A percentile compares a stretch with the other conserved stretches of the same genome.
These are phyloP conservation scores for Suillus ampliporus DNA, from an alignment of 768 basidiomycete species.

Conservation along the genomic window DNA sequence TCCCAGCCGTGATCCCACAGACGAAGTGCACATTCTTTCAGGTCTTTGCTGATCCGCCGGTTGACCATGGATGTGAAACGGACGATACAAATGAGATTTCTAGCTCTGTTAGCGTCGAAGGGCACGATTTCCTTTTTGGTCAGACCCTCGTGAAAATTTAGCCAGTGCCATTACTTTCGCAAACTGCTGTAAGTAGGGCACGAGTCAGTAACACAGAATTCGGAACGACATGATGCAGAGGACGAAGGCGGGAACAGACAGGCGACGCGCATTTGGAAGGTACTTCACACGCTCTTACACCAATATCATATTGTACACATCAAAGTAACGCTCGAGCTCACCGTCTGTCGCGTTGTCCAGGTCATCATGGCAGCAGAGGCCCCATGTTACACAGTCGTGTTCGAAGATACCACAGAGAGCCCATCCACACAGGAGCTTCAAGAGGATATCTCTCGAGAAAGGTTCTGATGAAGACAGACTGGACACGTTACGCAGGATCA, in stretches of 20 bases:
- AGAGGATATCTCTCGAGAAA: slow-evolving; percentile 86
- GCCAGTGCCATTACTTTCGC: no score
- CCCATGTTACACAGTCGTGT: slow-evolving; percentile 80
- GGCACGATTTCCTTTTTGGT: no score
- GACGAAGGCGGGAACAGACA: slow-evolving; percentile 29
- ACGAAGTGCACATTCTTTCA: no score
- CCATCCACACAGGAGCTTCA: slow-evolving; percentile 85
- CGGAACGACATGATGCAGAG: slow-evolving; percentile 1
- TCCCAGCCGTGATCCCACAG: no score
- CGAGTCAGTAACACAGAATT: slow-evolving; percentile 7
- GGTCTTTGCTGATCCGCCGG: no score
- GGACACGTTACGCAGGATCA: slow-evolving; percentile 94
- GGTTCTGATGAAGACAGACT: slow-evolving; percentile 96
- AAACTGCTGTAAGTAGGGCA: background rate
- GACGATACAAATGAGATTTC: no score
- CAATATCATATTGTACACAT: background rate
- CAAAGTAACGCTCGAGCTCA: background rate
- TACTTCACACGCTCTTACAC: slow-evolving; percentile 26
- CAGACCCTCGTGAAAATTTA: no score
- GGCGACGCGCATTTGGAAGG: slow-evolving; percentile 14
- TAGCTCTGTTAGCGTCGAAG: no score
- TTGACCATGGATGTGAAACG: no score
- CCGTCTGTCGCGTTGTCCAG: background rate
- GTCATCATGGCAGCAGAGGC: slow-evolving; percentile 51
- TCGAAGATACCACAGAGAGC: slow-evolving; percentile 72